A percentile compares a stretch with the other conserved stretches of the same genome.
phyloP scores from a whole-genome alignment of 192 early-diverging fungal genomes.

The Entomortierella chlamydospora region DNA sequence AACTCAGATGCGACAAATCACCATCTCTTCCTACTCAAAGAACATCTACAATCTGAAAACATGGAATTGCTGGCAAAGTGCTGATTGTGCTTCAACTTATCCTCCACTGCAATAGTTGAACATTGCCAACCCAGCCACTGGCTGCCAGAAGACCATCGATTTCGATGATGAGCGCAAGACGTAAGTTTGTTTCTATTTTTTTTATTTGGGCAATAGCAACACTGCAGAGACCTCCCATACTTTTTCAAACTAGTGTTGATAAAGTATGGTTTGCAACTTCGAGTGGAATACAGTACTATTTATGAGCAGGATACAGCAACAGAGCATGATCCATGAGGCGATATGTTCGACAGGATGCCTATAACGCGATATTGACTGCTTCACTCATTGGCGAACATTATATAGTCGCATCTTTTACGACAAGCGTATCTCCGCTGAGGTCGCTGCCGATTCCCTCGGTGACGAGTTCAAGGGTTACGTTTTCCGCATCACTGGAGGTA shows the following conservation, averaged over 20 bases:
- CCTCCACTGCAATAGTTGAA: conserved; percentile 80
- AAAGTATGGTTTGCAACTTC: not conserved
- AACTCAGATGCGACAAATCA: not conserved
- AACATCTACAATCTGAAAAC: not conserved
- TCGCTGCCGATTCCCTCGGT: conserved; percentile 93
- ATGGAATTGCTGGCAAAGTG: not conserved
- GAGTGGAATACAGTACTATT: not conserved
- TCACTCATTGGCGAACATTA: not conserved
- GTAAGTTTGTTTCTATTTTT: conserved; percentile 59
- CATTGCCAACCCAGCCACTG: conserved; percentile 98
- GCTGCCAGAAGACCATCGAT: conserved; percentile 97
- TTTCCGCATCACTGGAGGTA: conserved; percentile 99
- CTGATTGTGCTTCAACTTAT: conserved; percentile 22
- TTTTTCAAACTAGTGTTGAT: no score
- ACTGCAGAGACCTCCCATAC: no score
- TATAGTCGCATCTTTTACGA: conserved; percentile 96
- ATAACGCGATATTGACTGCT: not conserved
- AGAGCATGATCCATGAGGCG: no score
- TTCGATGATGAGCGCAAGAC: conserved; percentile 96
- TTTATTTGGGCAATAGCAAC: no score
- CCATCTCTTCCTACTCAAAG: not conserved
- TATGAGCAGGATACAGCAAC: no score
- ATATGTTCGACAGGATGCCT: not conserved
- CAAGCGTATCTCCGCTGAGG: conserved; percentile 97
- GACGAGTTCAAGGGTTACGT: conserved; percentile 99